A percentile compares a stretch with the other conserved stretches of the same genome.
Conservation (phyloP, 2,329 filamentous ascomycete genomes). For the Lasiodiplodia sp. region DNA sequence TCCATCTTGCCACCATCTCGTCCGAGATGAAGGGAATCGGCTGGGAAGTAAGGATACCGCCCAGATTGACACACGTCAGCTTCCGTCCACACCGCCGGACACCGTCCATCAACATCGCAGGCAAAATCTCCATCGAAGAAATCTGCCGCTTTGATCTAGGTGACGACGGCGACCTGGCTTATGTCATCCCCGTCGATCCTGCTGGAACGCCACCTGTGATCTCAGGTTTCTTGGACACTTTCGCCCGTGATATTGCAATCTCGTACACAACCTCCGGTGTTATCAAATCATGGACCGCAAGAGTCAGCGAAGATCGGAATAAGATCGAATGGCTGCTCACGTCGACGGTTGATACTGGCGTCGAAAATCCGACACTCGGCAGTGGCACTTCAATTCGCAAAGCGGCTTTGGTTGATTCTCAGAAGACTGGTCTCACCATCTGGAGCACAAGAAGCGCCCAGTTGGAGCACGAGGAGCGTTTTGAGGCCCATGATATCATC, state of each 20-base stretch:
- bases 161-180: slow-evolving; percentile 58
- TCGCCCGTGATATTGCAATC: slow-evolving; percentile 84
- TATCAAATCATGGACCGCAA: slow-evolving; percentile 85
- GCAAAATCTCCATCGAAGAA: slow-evolving; percentile 61
- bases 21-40: slow-evolving; percentile 80
- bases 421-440: slow-evolving; percentile 79
- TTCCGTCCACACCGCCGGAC: slow-evolving; percentile 25
- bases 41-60: slow-evolving; percentile 76
- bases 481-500: slow-evolving; percentile 75
- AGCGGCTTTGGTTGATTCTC: slow-evolving; percentile 79
- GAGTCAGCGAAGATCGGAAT: slow-evolving; percentile 66
- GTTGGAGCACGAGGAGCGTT: slow-evolving; percentile 80
- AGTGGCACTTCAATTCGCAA: slow-evolving; percentile 89
- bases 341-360: slow-evolving; percentile 79
- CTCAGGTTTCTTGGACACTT: slow-evolving; percentile 83
- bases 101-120: slow-evolving; percentile 39
- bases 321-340: slow-evolving; percentile 83
- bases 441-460: slow-evolving; percentile 87
- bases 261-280: slow-evolving; percentile 80
- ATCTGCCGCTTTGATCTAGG: slow-evolving; percentile 76
- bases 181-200: slow-evolving; percentile 82
- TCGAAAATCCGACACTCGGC: slow-evolving; percentile 75
- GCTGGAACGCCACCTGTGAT: slow-evolving; percentile 75
- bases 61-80: slow-evolving; percentile 33
- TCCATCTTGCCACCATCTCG: slow-evolving; percentile 81